A percentile compares a stretch with the other conserved stretches of the same genome.
Conservation (phyloP, 768 basidiomycete species). For the Coprinopsis strossmayeri region DNA sequence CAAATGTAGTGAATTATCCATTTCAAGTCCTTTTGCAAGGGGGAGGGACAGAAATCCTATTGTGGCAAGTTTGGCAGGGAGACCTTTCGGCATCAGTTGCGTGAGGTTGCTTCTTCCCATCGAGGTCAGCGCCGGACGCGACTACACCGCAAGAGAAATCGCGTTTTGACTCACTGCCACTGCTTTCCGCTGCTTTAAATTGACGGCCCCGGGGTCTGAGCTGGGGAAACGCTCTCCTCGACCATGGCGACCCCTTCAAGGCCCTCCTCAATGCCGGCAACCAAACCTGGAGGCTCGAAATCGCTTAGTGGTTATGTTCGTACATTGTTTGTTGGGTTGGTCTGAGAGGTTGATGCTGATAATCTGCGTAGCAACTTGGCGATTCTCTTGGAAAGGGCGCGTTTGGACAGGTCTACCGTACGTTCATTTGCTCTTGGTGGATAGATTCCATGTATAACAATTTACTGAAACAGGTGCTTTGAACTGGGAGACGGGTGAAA, state of each 20-base stretch:
- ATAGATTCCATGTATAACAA: too few relatives aligned
- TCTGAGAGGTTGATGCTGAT: conserved; percentile 6
- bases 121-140: conserved; percentile 7
- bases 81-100: conserved; percentile 1
- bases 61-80: conserved; percentile 3
- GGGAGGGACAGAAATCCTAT: background rate
- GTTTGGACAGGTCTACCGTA: conserved; percentile 95
- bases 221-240: background rate
- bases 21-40: too few relatives aligned
- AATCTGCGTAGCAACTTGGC: conserved; percentile 73
- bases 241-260: conserved; percentile 34
- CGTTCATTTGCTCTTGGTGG: too few relatives aligned
- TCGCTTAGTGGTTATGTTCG: conserved; percentile 62
- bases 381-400: conserved; percentile 96
- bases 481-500: conserved; percentile 96
- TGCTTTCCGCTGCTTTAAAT: background rate
- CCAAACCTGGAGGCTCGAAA: conserved; percentile 38
- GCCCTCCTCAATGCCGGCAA: conserved; percentile 28
- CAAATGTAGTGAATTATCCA: too few relatives aligned
- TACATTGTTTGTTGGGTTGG: conserved; percentile 7
- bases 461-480: conserved; percentile 56
- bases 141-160: background rate
- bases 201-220: background rate
- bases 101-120: background rate
- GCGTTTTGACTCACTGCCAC: conserved; percentile 1